Percentiles rank a stretch among this genome's conserved stretches.
These are phyloP conservation scores for Neurospora sp. DNA, from an alignment of 495 filamentous ascomycete species.

Conservation along the genomic window DNA sequence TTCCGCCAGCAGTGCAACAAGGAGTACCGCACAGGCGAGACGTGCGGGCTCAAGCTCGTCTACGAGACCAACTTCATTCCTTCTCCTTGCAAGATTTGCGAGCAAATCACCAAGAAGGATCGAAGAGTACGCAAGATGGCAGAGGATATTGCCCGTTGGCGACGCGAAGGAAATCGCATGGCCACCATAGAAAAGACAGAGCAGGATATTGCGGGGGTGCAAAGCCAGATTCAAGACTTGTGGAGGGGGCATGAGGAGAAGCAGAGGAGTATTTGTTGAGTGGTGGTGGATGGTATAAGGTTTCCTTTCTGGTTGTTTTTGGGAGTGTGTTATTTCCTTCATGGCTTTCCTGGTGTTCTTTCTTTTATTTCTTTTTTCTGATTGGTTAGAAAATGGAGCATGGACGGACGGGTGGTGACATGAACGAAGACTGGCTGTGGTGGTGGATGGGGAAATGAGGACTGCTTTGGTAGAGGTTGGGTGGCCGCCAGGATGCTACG, in stretches of 20 bases:
- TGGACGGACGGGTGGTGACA: neutral
- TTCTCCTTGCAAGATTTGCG: slow-evolving; percentile 72
- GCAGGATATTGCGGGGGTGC: slow-evolving; percentile 54
- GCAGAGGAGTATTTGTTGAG: slow-evolving; percentile 7
- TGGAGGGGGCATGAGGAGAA: slow-evolving; percentile 36
- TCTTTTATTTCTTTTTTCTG: neutral
- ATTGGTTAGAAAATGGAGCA: neutral
- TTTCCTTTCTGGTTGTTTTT: neutral
- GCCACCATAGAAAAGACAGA: slow-evolving; percentile 75
- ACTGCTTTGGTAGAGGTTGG: neutral
- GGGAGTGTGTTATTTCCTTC: neutral
- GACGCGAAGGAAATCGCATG: slow-evolving; percentile 56
- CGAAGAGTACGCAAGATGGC: slow-evolving; percentile 65
- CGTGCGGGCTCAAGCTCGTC: slow-evolving; percentile 91
- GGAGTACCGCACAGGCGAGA: slow-evolving; percentile 96
- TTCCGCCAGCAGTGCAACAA: slow-evolving; percentile 91
- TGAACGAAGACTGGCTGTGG: neutral
- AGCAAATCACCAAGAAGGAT: slow-evolving; percentile 81
- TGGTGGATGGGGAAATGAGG: neutral
- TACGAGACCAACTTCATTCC: slow-evolving; percentile 50
- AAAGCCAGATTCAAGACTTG: slow-evolving; percentile 51
- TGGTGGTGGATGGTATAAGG: neutral
- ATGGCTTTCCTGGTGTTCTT: neutral
- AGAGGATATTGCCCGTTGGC: slow-evolving; percentile 75
- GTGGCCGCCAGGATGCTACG: neutral